Percentiles rank a stretch among this genome's conserved stretches.
These are phyloP conservation scores for Saccharomycopsis selenospora DNA, from an alignment of 805 yeast species.

Conservation along the genomic window DNA sequence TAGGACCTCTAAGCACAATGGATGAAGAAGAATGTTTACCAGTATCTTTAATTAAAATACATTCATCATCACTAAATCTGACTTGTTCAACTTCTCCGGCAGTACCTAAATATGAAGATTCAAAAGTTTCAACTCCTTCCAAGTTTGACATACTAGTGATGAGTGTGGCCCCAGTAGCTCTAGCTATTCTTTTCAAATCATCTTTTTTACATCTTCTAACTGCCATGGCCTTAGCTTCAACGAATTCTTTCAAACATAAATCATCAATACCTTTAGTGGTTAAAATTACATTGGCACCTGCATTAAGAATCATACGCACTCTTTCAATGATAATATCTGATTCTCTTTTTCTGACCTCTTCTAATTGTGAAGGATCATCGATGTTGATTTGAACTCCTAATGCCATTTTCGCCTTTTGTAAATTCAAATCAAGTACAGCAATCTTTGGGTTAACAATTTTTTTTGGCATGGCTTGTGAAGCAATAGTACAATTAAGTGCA, in stretches of 20 bases:
- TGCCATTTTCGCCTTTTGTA: constrained; percentile 96
- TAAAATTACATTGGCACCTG: constrained; percentile 89
- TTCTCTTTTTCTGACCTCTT: constrained; percentile 84
- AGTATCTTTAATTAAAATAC: constrained; percentile 85
- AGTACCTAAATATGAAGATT: constrained; percentile 71
- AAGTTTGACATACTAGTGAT: constrained; percentile 81
- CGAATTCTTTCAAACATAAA: constrained; percentile 82
- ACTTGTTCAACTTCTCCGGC: constrained; percentile 91
- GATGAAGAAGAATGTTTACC: constrained; percentile 88
- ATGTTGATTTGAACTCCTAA: constrained; percentile 96
- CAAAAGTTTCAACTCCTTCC: constrained; percentile 94
- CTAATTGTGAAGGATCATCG: constrained; percentile 95
- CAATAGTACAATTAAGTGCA: constrained; percentile 94
- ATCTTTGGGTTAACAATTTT: constrained; percentile 62
- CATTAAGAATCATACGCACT: constrained; percentile 67
- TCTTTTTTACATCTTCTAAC: constrained; percentile 96
- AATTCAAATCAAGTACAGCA: constrained; percentile 84
- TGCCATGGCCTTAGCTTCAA: constrained; percentile 88
- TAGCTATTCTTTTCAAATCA: constrained; percentile 91
- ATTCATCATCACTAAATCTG: constrained; percentile 91
- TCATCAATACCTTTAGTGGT: constrained; percentile 96
- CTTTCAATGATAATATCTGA: constrained; percentile 79
- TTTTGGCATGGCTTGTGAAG: constrained; percentile 93
- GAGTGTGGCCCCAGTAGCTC: constrained; percentile 96
- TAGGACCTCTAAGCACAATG: constrained; percentile 89